Conservation (phyloP, 2,329 filamentous ascomycete genomes). For the Verticillium isaacii region DNA sequence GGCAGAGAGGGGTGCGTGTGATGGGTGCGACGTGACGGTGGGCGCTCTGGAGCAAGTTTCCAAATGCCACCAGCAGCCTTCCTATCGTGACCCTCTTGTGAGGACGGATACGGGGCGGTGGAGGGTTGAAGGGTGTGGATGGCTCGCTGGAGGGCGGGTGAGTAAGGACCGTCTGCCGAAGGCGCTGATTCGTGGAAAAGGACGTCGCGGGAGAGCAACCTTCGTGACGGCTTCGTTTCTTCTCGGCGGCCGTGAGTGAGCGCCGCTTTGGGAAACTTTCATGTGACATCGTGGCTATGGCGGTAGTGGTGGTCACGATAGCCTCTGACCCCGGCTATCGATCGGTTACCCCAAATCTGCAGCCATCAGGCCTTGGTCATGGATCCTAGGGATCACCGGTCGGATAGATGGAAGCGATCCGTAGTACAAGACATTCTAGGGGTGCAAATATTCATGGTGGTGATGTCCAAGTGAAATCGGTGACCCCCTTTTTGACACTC, state of each 20-base stretch:
- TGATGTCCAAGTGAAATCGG: no score
- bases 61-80: no score
- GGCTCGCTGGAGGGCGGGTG: not conserved
- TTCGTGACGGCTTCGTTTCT: not conserved
- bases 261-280: not conserved
- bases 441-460: not conserved
- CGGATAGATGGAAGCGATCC: not conserved
- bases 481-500: no score
- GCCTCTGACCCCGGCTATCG: not conserved
- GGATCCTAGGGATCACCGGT: not conserved
- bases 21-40: not conserved
- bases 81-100: no score
- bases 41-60: no score
- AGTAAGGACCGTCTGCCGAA: not conserved
- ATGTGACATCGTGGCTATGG: not conserved
- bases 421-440: not conserved
- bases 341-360: not conserved
- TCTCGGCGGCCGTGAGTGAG: not conserved
- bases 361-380: not conserved
- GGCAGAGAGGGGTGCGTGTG: no score
- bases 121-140: not conserved
- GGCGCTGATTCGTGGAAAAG: not conserved
- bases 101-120: not conserved
- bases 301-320: not conserved
- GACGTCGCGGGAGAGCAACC: not conserved